A percentile compares a stretch with the other conserved stretches of the same genome.
phyloP scores from a whole-genome alignment of 176 grass and related monocot species.

The Musa beccarii region DNA sequence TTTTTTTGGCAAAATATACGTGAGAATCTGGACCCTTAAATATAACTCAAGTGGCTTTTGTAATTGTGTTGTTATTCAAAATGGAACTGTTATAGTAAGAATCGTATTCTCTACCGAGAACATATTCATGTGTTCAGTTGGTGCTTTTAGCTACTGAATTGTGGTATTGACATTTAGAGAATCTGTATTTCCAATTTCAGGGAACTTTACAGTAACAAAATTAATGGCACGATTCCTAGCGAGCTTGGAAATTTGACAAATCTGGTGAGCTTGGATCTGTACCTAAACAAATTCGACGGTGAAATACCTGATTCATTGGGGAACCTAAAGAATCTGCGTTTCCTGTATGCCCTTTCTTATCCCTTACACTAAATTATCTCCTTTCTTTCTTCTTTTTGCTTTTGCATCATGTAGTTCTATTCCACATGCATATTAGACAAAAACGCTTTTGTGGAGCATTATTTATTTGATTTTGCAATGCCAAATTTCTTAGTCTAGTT shows the following conservation, averaged over 20 bases:
- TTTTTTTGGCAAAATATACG: too few species aligned
- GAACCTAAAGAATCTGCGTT: background rate
- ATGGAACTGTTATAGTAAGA: background rate
- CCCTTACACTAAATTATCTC: background rate
- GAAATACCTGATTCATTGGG: background rate
- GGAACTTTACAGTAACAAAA: slow-evolving; percentile 9
- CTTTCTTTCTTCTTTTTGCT: background rate
- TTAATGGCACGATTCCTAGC: background rate
- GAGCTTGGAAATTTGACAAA: background rate
- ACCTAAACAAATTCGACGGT: background rate
- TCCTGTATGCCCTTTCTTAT: background rate
- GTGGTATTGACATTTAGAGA: background rate
- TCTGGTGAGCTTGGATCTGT: slow-evolving; percentile 10
- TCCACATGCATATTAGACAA: background rate
- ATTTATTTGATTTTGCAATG: background rate
- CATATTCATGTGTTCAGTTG: background rate
- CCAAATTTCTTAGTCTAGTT: background rate
- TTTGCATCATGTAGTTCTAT: background rate
- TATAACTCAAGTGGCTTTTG: too few species aligned
- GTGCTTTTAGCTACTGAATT: background rate
- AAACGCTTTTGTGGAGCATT: background rate
- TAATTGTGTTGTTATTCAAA: too few species aligned
- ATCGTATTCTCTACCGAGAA: background rate
- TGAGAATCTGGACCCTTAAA: too few species aligned
- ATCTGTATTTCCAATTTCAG: background rate